Evolutionary conservation across 495 filamentous ascomycete genomes (phyloP).

Genomic region (Aspergillus conjunctus): DNA sequence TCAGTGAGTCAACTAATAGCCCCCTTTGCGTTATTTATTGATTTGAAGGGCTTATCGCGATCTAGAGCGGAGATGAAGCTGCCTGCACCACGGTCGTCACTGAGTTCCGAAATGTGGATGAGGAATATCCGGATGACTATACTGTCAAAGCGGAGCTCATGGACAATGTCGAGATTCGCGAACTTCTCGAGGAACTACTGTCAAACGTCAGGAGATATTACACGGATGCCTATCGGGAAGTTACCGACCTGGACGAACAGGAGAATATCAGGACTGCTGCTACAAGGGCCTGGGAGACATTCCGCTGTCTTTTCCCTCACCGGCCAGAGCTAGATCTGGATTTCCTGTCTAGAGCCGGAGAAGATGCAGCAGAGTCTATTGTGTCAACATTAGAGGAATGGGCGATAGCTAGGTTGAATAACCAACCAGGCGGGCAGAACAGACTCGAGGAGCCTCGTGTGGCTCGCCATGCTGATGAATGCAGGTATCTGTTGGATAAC

Average conservation of each 20-base stretch:
- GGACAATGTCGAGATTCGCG: constrained; percentile 24
- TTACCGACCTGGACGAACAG: constrained; percentile 18
- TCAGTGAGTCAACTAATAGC: constrained; percentile 24
- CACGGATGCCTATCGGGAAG: constrained; percentile 20
- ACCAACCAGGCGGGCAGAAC: constrained; percentile 23
- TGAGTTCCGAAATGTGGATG: constrained; percentile 34
- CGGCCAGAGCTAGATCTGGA: constrained; percentile 25
- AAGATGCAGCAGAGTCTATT: constrained; percentile 15
- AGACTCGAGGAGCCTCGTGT: constrained; percentile 16
- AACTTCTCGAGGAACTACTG: constrained; percentile 32
- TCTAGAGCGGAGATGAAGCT: constrained; percentile 28
- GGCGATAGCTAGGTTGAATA: constrained; percentile 18
- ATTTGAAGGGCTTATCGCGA: neutral
- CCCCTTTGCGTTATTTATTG: neutral
- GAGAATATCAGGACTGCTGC: constrained; percentile 12
- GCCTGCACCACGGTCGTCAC: constrained; percentile 41
- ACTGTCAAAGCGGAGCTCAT: constrained; percentile 38
- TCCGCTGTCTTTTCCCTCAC: constrained; percentile 27
- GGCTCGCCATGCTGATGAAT: constrained; percentile 22
- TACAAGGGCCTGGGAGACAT: constrained; percentile 23
- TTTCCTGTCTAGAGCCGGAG: constrained; percentile 23
- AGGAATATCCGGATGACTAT: constrained; percentile 19
- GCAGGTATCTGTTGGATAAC: constrained; percentile 25
- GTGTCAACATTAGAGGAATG: constrained; percentile 20
- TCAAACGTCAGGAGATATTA: constrained; percentile 7